A percentile compares a stretch with the other conserved stretches of the same genome.
phyloP scores from a whole-genome alignment of 495 filamentous ascomycete genomes.

The Penicillium tannophilum region DNA sequence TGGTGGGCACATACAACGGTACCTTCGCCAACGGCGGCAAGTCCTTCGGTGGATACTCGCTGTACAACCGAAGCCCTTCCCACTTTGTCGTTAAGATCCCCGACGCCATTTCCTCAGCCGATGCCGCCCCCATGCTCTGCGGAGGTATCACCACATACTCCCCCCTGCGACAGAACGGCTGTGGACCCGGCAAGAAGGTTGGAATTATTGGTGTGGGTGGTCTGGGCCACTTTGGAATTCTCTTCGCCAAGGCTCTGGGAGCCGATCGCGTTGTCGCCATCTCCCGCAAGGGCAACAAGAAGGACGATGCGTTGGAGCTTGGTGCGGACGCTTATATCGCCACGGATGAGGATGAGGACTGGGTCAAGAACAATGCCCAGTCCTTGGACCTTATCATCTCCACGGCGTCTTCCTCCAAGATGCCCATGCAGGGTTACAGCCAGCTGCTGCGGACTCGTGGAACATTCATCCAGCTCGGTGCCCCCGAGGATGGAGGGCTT shows the following conservation, averaged over 20 bases:
- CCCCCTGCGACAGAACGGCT: conserved; percentile 71
- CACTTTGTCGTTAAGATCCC: conserved; percentile 84
- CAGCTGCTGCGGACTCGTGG: conserved; percentile 66
- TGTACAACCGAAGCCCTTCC: conserved; percentile 70
- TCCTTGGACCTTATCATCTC: conserved; percentile 78
- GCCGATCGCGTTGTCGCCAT: conserved; percentile 81
- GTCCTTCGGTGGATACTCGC: conserved; percentile 67
- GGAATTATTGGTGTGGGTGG: conserved; percentile 85
- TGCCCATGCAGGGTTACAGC: conserved; percentile 77
- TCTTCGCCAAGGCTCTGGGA: conserved; percentile 67
- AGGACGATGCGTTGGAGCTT: conserved; percentile 65
- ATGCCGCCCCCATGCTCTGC: conserved; percentile 86
- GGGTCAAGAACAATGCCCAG: conserved; percentile 62
- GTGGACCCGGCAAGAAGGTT: conserved; percentile 79
- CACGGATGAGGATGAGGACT: conserved; percentile 74
- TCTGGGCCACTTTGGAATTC: conserved; percentile 69
- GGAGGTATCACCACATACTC: conserved; percentile 78
- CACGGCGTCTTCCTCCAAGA: conserved; percentile 73
- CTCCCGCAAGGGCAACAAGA: conserved; percentile 68
- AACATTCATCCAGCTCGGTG: conserved; percentile 79
- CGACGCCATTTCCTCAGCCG: conserved; percentile 53
- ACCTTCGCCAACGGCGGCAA: conserved; percentile 57
- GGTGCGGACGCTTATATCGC: conserved; percentile 72
- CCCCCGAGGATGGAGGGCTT: conserved; percentile 66
- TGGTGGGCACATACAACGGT: conserved; percentile 52